Evolutionary conservation across 495 filamentous ascomycete species (phyloP), one percentile per base, ranked within the genome.

Genomic region (Podospora conica): DNA sequence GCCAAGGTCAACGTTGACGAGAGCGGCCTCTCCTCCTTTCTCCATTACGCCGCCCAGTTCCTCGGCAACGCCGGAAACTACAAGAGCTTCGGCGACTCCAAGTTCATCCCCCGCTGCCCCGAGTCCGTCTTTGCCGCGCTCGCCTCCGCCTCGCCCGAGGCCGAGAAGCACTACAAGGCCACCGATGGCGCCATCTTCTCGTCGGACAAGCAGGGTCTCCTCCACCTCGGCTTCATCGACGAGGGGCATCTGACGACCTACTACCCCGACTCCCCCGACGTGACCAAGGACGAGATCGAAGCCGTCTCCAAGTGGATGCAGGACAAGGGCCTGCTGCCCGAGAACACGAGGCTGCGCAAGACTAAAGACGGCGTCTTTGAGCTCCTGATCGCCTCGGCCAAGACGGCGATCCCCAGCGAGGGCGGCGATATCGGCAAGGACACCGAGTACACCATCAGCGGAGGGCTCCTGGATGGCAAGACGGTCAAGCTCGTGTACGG

Each of bases 41-140:
- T 97, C 25, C 86, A 93, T 76, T 98, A 98, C 77, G 82, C 92
- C 2, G 87, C 89, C 3, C 90, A 93, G 72, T 95, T 98, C 75
- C 80, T 98, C 8, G 93, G 93, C 25, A 98, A 97, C 73, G 79
- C 83, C 58, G 95, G 95, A 56, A 98, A 98, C 76, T 98, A 96
- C 81, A 97, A 97, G 79, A 90, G 90, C 28, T 97, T 97, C 69
- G 95, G 95, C 33, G 95, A 98, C 75, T 85, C 88, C 66, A 98
- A 98, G 73, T 97, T 97, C 76, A 87, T 98, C 62, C 95, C 95
- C 9, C 84, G 93, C 54, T 84, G 93, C 65, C 75, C 84, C 12
- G 80, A 86, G 58, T 83, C 86, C 20, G 83, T 84, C 29, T 83
- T 98, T 63, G 83, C 87, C 33, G 85, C 87, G 66, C 78, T 98